Evolutionary conservation across 208 protist species (phyloP).

Genomic region (Endotrypanum monterogeii): DNA sequence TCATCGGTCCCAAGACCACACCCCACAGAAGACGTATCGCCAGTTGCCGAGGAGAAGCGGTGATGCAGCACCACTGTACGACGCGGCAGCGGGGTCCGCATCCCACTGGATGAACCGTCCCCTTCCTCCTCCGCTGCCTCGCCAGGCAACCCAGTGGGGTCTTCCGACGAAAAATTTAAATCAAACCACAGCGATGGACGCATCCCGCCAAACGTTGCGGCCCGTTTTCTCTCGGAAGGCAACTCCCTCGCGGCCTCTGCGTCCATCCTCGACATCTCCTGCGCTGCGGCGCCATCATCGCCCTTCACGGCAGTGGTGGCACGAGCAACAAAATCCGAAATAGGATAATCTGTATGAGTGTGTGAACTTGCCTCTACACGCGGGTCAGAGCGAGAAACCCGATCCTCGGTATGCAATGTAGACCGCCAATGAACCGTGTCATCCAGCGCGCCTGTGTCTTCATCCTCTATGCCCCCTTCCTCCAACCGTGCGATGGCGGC

Average conservation of each 20-base stretch:
- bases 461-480: conserved; percentile 8
- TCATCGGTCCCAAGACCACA: conserved; percentile 11
- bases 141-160: conserved; percentile 1
- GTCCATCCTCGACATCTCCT: conserved; percentile 25
- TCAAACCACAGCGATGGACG: conserved; percentile 19
- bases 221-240: conserved; percentile 14
- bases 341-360: background rate
- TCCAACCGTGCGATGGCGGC: background rate
- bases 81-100: conserved; percentile 29
- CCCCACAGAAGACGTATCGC: conserved; percentile 18
- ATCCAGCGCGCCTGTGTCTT: conserved; percentile 12
- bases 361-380: background rate
- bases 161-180: conserved; percentile 2
- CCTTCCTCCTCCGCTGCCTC: conserved; percentile 8
- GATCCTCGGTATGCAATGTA: conserved; percentile 25
- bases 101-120: conserved; percentile 26
- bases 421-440: conserved; percentile 30
- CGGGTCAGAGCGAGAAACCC: background rate
- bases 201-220: conserved; percentile 26
- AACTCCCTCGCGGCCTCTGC: conserved; percentile 16
- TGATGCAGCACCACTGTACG: conserved; percentile 33
- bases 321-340: background rate
- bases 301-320: background rate
- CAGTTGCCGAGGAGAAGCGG: conserved; percentile 26
- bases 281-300: background rate